phyloP scores from a whole-genome alignment of 2,329 filamentous ascomycete species.

The Ceratocystis cacaofunesta region DNA sequence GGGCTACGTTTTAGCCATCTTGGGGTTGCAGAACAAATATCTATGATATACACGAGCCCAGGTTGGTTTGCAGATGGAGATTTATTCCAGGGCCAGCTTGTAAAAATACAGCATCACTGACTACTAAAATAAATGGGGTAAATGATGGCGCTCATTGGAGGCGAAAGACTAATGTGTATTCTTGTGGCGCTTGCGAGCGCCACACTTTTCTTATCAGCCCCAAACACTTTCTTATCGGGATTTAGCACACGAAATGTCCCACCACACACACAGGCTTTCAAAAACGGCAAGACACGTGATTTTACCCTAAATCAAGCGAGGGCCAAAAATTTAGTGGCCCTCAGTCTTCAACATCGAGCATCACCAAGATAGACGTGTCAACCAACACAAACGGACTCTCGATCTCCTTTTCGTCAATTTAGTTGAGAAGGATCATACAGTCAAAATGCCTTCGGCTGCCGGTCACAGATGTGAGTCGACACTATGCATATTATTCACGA shows the following conservation, averaged over 20 bases:
- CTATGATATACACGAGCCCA: too few relatives aligned
- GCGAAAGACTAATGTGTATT: neutral
- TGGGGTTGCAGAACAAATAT: too few relatives aligned
- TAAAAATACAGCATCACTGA: too few relatives aligned
- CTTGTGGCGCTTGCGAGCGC: neutral
- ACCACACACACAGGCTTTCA: constrained; percentile 15
- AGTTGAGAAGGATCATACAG: constrained; percentile 28
- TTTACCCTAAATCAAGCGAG: constrained; percentile 16
- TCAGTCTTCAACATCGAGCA: constrained; percentile 18
- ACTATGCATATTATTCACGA: constrained; percentile 8
- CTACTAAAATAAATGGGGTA: too few relatives aligned
- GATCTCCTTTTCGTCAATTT: constrained; percentile 28
- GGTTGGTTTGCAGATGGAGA: too few relatives aligned
- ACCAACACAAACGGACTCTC: constrained; percentile 22
- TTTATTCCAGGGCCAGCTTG: too few relatives aligned
- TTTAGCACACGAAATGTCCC: constrained; percentile 12
- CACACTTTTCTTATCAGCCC: constrained; percentile 4
- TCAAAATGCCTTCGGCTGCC: constrained; percentile 77
- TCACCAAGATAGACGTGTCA: constrained; percentile 18
- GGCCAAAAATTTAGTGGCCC: constrained; percentile 20
- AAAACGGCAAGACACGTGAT: constrained; percentile 16
- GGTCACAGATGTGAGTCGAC: constrained; percentile 70
- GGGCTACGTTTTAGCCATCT: too few relatives aligned
- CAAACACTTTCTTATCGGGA: constrained; percentile 3
- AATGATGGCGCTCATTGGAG: too few relatives aligned